Percentiles rank a stretch among this genome's conserved stretches.
Evolutionary conservation across 1,139 yeast species (phyloP).

Genomic region (Arxiozyma heterogenica): DNA sequence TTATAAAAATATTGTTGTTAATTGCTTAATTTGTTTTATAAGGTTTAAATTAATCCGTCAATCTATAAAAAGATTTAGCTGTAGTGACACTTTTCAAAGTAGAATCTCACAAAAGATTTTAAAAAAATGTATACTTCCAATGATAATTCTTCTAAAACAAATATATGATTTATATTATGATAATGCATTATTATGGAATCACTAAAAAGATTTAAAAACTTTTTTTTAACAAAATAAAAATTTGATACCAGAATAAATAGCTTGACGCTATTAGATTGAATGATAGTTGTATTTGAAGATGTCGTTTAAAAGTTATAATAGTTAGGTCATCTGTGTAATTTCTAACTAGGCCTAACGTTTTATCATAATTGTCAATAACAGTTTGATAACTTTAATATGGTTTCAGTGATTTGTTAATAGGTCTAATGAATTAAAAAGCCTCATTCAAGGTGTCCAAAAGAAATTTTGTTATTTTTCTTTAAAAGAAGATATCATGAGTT

Average conservation of each 20-base stretch:
- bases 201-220: slow-evolving; percentile 69
- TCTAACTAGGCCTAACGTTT: slow-evolving; percentile 65
- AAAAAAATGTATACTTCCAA: slow-evolving; percentile 46
- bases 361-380: slow-evolving; percentile 50
- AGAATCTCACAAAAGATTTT: slow-evolving; percentile 55
- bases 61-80: slow-evolving; percentile 45
- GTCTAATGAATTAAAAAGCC: slow-evolving; percentile 72
- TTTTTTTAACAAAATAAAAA: slow-evolving; percentile 85
- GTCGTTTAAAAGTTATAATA: slow-evolving; percentile 78
- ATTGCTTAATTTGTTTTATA: slow-evolving; percentile 40
- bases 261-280: slow-evolving; percentile 62
- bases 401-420: slow-evolving; percentile 54
- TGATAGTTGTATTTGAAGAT: slow-evolving; percentile 64
- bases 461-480: slow-evolving; percentile 21
- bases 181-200: slow-evolving; percentile 83
- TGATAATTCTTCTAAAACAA: slow-evolving; percentile 48
- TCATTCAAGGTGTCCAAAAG: slow-evolving; percentile 92
- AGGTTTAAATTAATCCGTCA: slow-evolving; percentile 50
- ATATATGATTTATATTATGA: slow-evolving; percentile 52
- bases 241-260: slow-evolving; percentile 83
- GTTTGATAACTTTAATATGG: slow-evolving; percentile 86
- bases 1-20: slow-evolving; percentile 70
- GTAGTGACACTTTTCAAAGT: slow-evolving; percentile 75
- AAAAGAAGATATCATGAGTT: not conserved
- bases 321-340: slow-evolving; percentile 93